A percentile compares a stretch with the other conserved stretches of the same genome.
Conservation (phyloP, 164 flowering plant genomes). For the Akebia trifoliata region DNA sequence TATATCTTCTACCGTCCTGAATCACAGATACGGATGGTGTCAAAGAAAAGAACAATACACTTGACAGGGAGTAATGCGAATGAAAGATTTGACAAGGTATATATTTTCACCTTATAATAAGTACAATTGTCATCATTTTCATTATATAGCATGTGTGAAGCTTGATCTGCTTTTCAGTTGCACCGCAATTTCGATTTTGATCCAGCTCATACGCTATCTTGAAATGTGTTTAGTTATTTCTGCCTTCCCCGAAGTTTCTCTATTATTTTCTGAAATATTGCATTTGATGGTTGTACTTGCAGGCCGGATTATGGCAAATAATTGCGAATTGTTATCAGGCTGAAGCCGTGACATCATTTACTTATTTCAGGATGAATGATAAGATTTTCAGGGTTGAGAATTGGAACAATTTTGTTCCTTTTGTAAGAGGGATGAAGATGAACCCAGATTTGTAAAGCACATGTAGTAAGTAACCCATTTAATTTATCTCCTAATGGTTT, state of each 20-base stretch:
- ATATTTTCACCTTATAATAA: too few species aligned
- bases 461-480: neutral
- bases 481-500: neutral
- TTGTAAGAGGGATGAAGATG: constrained; percentile 57
- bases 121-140: too few species aligned
- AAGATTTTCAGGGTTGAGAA: constrained; percentile 46
- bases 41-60: constrained; percentile 37
- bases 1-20: neutral
- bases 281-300: constrained; percentile 12
- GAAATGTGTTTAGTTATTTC: too few species aligned
- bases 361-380: constrained; percentile 50
- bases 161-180: too few species aligned
- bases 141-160: too few species aligned
- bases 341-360: constrained; percentile 47
- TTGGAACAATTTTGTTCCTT: constrained; percentile 51
- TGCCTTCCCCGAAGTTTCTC: too few species aligned
- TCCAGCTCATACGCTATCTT: too few species aligned
- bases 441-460: constrained; percentile 24
- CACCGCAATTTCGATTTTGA: too few species aligned
- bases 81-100: constrained; percentile 50
- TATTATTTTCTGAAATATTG: neutral
- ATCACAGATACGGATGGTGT: constrained; percentile 31
- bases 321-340: constrained; percentile 41
- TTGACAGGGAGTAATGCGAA: constrained; percentile 42
- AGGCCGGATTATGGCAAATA: constrained; percentile 46